Evolutionary conservation across 306 rosid genomes (phyloP), one percentile per base, ranked within the genome.

Genomic region (Rubus parviflorus): DNA sequence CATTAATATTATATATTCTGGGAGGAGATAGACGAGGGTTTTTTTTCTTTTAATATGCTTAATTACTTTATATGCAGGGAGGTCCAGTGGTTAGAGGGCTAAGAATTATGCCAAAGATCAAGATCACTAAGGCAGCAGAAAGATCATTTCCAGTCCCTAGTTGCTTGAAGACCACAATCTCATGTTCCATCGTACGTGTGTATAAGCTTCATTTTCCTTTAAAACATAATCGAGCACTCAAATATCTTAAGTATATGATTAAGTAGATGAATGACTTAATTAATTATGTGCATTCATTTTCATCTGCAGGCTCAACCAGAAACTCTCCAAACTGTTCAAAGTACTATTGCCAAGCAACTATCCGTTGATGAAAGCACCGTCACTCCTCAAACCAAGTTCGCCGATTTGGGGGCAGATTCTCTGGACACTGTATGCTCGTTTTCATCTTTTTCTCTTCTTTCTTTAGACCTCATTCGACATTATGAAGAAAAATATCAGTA

Each of bases 351-450:
- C 45, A 89, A 87, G 75, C 96, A 89, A 75, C 89, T 89, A 51
- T 91, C 93, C 5, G 79, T 89, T 15, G 91, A 89, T 20, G 89
- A 84, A 83, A 75, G 79, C 70, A 75, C 82, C 0, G 86, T 89
- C 66, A 81, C 85, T 57, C 89, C 91, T 61, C 74, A 84, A 19
- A 89, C 89, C 64, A 91, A 85, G 82, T 89, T 91, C 83, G 79
- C 89, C 10, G 91, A 91, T 53, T 67, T 91, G 83, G 90, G 93
- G 64, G 92, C 91, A 46, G 93, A 86, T 91, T 89, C 93, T 19
- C 85, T 87, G 1, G 93, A 91, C 87, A 91, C 86, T 1, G 92
- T 89, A 73, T 23, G 90, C 22, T 30, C 8, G 4, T 65, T 49
- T 41, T 37, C 66, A 46, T 48, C 17, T 52, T 20, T 49, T 45